These are phyloP conservation scores for Aspergillus hiratsukae DNA, from an alignment of 2,329 filamentous ascomycete species.

Conservation along the genomic window DNA sequence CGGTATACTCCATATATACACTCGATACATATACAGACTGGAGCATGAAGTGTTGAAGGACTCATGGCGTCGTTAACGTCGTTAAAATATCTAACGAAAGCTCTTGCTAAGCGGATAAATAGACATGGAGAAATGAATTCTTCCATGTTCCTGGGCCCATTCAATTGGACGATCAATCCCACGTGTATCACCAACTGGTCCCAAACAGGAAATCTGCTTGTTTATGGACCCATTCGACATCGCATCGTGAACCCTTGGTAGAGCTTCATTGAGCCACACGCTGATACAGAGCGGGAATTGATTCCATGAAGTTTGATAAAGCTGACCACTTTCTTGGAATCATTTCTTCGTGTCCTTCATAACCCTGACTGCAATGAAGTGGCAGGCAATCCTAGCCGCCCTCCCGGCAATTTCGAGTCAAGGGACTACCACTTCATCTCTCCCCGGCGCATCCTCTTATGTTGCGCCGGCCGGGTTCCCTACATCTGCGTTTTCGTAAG, in stretches of 20 bases:
- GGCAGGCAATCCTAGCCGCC: constrained; percentile 10
- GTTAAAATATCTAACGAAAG: no score
- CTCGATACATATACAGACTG: no score
- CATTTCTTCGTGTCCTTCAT: neutral
- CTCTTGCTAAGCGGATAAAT: no score
- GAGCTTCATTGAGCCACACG: neutral
- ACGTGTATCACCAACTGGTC: neutral
- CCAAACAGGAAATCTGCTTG: neutral
- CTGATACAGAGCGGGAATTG: neutral
- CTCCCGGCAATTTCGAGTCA: constrained; percentile 2
- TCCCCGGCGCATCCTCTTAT: constrained; percentile 21
- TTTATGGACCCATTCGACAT: neutral
- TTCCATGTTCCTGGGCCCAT: neutral
- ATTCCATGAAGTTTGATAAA: no score
- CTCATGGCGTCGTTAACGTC: no score
- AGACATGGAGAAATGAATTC: no score
- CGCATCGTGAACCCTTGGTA: neutral
- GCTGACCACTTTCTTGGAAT: neutral
- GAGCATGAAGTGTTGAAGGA: no score
- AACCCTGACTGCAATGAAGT: neutral
- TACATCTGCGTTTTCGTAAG: constrained; percentile 46
- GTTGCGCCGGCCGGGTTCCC: constrained; percentile 46
- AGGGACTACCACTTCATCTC: constrained; percentile 5
- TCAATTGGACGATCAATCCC: neutral
- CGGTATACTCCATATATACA: no score